Conservation (phyloP, 129 eudicot genomes). For the Artemisia tridentata region DNA sequence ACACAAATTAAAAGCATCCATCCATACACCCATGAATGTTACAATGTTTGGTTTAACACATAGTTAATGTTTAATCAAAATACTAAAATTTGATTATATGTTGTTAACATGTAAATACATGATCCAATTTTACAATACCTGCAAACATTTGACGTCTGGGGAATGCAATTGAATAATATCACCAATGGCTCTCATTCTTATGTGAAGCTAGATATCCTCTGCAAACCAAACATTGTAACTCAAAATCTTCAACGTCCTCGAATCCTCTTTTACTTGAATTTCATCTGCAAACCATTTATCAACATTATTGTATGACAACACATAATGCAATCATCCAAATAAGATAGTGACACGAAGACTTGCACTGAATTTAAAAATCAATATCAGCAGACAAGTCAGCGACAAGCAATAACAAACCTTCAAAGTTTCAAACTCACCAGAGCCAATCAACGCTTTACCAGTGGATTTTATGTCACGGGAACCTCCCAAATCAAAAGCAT, state of each 20-base stretch:
- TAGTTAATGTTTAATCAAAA: neutral
- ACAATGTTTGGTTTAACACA: neutral
- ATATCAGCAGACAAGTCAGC: neutral
- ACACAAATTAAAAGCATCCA: neutral
- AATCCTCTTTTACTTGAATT: slow-evolving; percentile 16
- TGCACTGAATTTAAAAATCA: neutral
- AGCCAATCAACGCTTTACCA: slow-evolving; percentile 13
- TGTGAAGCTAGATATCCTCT: slow-evolving; percentile 69
- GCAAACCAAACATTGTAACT: slow-evolving; percentile 95
- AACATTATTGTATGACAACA: slow-evolving; percentile 8
- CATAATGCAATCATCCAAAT: neutral
- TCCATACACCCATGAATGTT: too few relatives aligned
- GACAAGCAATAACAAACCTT: neutral
- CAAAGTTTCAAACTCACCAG: slow-evolving; percentile 12
- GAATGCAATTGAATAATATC: slow-evolving; percentile 66
- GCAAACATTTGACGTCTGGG: slow-evolving; percentile 84
- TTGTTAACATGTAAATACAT: too few relatives aligned
- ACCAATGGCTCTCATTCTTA: slow-evolving; percentile 82
- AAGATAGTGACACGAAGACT: neutral
- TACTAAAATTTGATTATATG: neutral
- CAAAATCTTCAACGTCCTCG: slow-evolving; percentile 55
- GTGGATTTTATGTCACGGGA: slow-evolving; percentile 5
- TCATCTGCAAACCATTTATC: slow-evolving; percentile 26
- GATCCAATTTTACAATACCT: slow-evolving; percentile 38
- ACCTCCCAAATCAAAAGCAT: slow-evolving; percentile 21